Conservation (phyloP, 1,284 basidiomycete genomes). For the Papiliotrema terrestris region DNA sequence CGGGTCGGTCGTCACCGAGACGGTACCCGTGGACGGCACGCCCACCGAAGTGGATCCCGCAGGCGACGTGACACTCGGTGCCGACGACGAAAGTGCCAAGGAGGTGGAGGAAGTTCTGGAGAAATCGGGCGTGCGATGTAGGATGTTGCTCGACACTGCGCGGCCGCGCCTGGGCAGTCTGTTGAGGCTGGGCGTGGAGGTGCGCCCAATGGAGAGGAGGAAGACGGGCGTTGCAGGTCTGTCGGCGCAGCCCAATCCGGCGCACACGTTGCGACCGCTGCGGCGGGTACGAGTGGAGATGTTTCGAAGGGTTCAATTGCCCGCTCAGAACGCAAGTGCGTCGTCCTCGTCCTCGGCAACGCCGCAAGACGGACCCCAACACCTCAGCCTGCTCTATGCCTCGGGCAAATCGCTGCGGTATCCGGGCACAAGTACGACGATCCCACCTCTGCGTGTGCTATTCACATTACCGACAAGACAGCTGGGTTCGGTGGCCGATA, state of each 20-base stretch:
- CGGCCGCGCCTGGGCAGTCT: constrained; percentile 32
- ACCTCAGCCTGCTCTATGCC: constrained; percentile 34
- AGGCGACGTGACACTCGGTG: background rate
- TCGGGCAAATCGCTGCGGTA: constrained; percentile 48
- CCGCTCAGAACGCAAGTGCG: background rate
- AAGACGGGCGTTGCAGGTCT: constrained; percentile 33
- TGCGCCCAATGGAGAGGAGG: constrained; percentile 25
- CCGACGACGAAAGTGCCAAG: background rate
- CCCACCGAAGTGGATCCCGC: constrained; percentile 23
- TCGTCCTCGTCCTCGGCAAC: constrained; percentile 4
- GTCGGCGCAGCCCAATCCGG: constrained; percentile 28
- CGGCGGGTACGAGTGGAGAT: constrained; percentile 44
- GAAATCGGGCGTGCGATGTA: constrained; percentile 25
- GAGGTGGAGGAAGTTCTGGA: constrained; percentile 31
- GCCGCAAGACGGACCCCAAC: constrained; percentile 6
- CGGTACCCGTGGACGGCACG: constrained; percentile 35
- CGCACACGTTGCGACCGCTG: constrained; percentile 32
- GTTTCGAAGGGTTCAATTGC: constrained; percentile 25
- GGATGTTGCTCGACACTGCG: constrained; percentile 31
- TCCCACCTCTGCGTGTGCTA: constrained; percentile 42
- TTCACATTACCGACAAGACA: constrained; percentile 43
- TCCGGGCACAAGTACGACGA: constrained; percentile 25
- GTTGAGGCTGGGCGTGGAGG: constrained; percentile 39
- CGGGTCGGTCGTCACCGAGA: constrained; percentile 24
- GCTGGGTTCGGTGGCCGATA: constrained; percentile 25